phyloP scores from a whole-genome alignment of 2,329 filamentous ascomycete species.

The Tympanopsis confertula region DNA sequence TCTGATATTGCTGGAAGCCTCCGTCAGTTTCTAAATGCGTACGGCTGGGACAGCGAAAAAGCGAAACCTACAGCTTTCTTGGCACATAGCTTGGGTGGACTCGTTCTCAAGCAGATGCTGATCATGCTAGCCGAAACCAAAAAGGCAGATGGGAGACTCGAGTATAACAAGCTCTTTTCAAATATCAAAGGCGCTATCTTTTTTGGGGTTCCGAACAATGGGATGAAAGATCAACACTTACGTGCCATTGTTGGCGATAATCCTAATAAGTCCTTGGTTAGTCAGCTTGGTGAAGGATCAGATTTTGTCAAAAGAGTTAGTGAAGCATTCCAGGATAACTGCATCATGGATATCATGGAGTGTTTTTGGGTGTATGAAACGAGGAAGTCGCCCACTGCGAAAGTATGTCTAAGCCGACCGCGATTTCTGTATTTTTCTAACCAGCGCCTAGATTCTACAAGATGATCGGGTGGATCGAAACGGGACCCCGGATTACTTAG shows the following conservation, averaged over 20 bases:
- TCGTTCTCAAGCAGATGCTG: constrained; percentile 12
- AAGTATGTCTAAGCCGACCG: constrained; percentile 6
- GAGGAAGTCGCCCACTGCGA: constrained; percentile 7
- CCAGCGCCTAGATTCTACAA: constrained; percentile 1
- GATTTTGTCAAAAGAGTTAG: constrained; percentile 6
- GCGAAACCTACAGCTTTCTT: constrained; percentile 12
- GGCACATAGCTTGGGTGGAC: constrained; percentile 14
- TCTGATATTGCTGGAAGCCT: constrained; percentile 8
- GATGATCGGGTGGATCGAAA: constrained; percentile 6
- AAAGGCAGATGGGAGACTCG: too few species aligned
- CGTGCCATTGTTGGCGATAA: constrained; percentile 8
- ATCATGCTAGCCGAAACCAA: constrained; percentile 5
- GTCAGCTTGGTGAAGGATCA: constrained; percentile 5
- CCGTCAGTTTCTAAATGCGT: constrained; percentile 6
- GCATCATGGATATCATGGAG: constrained; percentile 2
- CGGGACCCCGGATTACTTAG: constrained; percentile 8
- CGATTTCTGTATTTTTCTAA: background rate
- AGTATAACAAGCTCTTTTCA: constrained; percentile 3
- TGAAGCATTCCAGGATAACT: constrained; percentile 6
- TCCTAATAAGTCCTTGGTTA: constrained; percentile 6
- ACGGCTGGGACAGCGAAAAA: constrained; percentile 6
- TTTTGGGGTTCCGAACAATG: constrained; percentile 11
- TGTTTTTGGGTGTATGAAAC: constrained; percentile 12
- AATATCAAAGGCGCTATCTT: constrained; percentile 8
- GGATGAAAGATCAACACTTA: constrained; percentile 10